A percentile compares a stretch with the other conserved stretches of the same genome.
These are phyloP conservation scores for Irpex lacteus DNA, from an alignment of 1,284 basidiomycete species.

Conservation along the genomic window DNA sequence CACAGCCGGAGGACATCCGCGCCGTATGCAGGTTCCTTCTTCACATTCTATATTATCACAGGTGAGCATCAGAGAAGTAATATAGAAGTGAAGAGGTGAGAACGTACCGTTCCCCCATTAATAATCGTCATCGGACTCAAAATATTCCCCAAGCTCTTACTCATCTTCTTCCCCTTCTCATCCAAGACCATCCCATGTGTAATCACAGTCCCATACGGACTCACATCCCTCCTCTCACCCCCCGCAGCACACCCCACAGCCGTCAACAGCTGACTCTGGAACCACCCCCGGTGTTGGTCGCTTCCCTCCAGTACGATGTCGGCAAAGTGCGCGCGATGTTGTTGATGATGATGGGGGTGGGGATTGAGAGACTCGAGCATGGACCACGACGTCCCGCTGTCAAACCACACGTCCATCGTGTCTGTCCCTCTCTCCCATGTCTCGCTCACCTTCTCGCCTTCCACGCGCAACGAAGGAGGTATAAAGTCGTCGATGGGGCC, in stretches of 20 bases:
- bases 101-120: conserved; percentile 73
- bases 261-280: conserved; percentile 94
- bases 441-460: conserved; percentile 39
- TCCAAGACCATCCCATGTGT: conserved; percentile 99
- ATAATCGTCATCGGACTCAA: conserved; percentile 84
- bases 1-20: conserved; percentile 88
- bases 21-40: conserved; percentile 77
- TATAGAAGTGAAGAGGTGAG: neutral
- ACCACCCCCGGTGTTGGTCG: conserved; percentile 99
- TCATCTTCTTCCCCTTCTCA: conserved; percentile 94
- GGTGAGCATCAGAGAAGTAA: no score
- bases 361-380: conserved; percentile 48
- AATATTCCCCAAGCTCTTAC: conserved; percentile 95
- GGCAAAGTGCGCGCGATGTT: conserved; percentile 41
- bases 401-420: conserved; percentile 99
- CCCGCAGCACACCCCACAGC: conserved; percentile 55
- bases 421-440: conserved; percentile 81
- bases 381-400: conserved; percentile 95
- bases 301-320: conserved; percentile 95
- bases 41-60: conserved; percentile 49
- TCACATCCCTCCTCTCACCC: conserved; percentile 29
- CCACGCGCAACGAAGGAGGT: conserved; percentile 49
- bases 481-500: conserved; percentile 85
- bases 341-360: conserved; percentile 7
- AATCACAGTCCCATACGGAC: conserved; percentile 82